Conservation (phyloP, 495 filamentous ascomycete species). For the Hypoxylon fragiforme region DNA sequence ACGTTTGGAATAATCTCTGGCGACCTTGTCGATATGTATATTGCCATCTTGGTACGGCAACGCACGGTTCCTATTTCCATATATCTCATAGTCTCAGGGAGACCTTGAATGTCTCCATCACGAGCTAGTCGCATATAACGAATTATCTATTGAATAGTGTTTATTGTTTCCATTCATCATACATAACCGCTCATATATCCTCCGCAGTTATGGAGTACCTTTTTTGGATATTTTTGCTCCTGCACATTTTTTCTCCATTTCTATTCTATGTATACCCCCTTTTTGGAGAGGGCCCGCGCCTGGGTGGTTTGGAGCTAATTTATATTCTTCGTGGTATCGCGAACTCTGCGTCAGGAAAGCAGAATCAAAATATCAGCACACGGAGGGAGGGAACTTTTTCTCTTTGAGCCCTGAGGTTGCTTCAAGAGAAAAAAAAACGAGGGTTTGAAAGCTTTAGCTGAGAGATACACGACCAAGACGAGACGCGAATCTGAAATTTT, state of each 20-base stretch:
- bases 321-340: conserved; percentile 1
- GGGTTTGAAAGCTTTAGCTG: conserved; percentile 3
- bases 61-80: not conserved
- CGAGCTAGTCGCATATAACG: conserved; percentile 29
- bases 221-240: conserved; percentile 21
- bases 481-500: conserved; percentile 33
- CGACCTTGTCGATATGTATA: conserved; percentile 10
- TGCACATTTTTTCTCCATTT: conserved; percentile 20
- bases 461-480: conserved; percentile 29
- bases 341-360: too few species aligned
- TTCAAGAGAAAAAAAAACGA: too few species aligned
- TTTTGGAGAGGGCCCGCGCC: conserved; percentile 14
- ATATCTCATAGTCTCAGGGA: conserved; percentile 10
- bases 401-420: too few species aligned
- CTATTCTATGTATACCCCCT: conserved; percentile 32
- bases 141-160: conserved; percentile 29
- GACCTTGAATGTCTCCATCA: not conserved
- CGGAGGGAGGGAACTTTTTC: conserved; percentile 5
- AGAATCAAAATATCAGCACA: not conserved
- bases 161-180: conserved; percentile 23
- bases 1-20: not conserved
- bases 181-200: conserved; percentile 10
- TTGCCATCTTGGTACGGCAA: conserved; percentile 3
- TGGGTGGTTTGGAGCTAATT: conserved; percentile 20
- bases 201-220: conserved; percentile 10